These are phyloP conservation scores for Nakazawaea populi DNA, from an alignment of 805 yeast species.

Conservation along the genomic window DNA sequence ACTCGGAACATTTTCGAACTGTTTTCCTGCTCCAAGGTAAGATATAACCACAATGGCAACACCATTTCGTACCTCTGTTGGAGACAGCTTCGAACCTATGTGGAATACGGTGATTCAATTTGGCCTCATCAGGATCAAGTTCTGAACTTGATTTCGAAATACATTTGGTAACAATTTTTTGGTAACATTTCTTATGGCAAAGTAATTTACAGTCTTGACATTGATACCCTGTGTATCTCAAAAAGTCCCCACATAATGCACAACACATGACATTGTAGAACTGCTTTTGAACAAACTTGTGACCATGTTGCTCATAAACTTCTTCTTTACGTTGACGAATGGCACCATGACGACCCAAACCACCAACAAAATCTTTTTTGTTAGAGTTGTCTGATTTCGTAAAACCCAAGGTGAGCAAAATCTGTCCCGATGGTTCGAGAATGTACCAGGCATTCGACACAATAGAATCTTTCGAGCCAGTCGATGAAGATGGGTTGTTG, in stretches of 20 bases:
- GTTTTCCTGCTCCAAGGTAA: constrained; percentile 93
- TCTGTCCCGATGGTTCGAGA: constrained; percentile 92
- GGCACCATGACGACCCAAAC: constrained; percentile 95
- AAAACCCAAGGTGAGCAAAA: constrained; percentile 71
- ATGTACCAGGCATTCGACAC: constrained; percentile 80
- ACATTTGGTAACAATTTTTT: constrained; percentile 78
- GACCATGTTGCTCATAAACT: constrained; percentile 93
- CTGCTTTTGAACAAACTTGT: constrained; percentile 91
- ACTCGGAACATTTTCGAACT: constrained; percentile 86
- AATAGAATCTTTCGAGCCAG: constrained; percentile 19
- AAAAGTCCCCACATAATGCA: constrained; percentile 94
- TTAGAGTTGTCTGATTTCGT: constrained; percentile 52
- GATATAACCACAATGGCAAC: constrained; percentile 97
- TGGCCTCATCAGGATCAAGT: constrained; percentile 64
- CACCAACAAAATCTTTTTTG: constrained; percentile 47
- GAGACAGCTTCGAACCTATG: constrained; percentile 92
- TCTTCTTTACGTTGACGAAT: constrained; percentile 89
- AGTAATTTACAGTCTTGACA: constrained; percentile 80
- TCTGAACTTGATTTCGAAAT: constrained; percentile 72
- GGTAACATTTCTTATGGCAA: constrained; percentile 77
- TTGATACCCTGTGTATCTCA: constrained; percentile 81
- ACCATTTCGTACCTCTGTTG: constrained; percentile 97
- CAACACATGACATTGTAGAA: constrained; percentile 96
- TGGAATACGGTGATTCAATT: constrained; percentile 93
- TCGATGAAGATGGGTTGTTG: constrained; percentile 5